Evolutionary conservation across 176 grass and related monocot genomes (phyloP).

Genomic region (Aegilops umbellulata): DNA sequence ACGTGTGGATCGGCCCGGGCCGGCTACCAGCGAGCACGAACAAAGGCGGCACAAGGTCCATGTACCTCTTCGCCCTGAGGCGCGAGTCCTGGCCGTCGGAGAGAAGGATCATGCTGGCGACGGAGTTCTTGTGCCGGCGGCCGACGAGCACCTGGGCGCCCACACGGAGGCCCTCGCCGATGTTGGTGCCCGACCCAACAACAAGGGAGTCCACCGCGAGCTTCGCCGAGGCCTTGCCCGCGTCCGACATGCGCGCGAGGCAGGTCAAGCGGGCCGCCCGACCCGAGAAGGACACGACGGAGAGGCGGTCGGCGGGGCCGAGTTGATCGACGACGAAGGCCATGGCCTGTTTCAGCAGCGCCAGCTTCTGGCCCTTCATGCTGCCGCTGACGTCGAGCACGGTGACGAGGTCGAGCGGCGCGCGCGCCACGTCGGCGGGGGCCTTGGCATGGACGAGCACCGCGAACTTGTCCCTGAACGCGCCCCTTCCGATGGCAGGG

Average conservation of each 20-base stretch:
- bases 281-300: constrained; percentile 22
- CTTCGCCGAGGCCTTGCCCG: constrained; percentile 34
- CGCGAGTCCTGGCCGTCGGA: constrained; percentile 64
- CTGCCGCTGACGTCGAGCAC: too few species aligned
- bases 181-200: constrained; percentile 45
- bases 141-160: constrained; percentile 65
- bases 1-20: constrained; percentile 39
- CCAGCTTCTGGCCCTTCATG: too few species aligned
- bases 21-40: neutral
- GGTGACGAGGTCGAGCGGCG: too few species aligned
- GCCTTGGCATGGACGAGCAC: too few species aligned
- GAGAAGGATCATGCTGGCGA: constrained; percentile 67
- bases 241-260: constrained; percentile 45
- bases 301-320: constrained; percentile 58
- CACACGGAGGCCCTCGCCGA: constrained; percentile 51
- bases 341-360: neutral
- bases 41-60: constrained; percentile 48
- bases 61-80: constrained; percentile 32
- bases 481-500: too few species aligned
- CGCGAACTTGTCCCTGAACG: too few species aligned
- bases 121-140: constrained; percentile 39
- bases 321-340: constrained; percentile 74
- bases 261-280: constrained; percentile 29
- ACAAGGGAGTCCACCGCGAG: constrained; percentile 55
- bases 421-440: too few species aligned